A percentile compares a stretch with the other conserved stretches of the same genome.
Conservation (phyloP, 768 basidiomycete genomes). For the Boletus subparvulus region DNA sequence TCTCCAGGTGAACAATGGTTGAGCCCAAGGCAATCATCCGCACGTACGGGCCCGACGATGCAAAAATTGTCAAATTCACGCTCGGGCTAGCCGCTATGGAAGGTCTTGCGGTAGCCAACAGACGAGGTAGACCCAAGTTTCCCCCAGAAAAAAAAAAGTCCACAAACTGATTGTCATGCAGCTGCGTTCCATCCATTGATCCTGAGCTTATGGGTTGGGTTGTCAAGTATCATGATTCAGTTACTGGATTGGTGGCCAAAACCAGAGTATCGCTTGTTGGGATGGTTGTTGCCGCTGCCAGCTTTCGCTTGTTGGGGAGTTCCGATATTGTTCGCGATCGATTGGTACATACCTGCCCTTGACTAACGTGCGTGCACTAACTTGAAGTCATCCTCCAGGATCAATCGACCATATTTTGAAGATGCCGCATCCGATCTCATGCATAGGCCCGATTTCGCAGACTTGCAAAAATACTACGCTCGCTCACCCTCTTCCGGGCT, state of each 20-base stretch:
- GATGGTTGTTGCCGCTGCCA: conserved; percentile 61
- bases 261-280: conserved; percentile 39
- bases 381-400: conserved; percentile 40
- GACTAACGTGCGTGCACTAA: background rate
- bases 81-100: conserved; percentile 69
- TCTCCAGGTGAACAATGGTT: conserved; percentile 34
- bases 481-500: conserved; percentile 63
- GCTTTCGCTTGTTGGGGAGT: conserved; percentile 63
- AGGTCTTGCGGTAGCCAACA: conserved; percentile 65
- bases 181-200: conserved; percentile 63
- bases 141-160: background rate
- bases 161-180: background rate
- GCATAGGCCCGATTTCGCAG: conserved; percentile 52
- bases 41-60: conserved; percentile 47
- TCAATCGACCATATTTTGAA: conserved; percentile 70
- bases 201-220: conserved; percentile 57
- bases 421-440: conserved; percentile 50
- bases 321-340: conserved; percentile 62
- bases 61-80: conserved; percentile 60
- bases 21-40: conserved; percentile 53
- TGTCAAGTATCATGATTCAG: conserved; percentile 59
- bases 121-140: conserved; percentile 40
- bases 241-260: conserved; percentile 70
- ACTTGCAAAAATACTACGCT: conserved; percentile 56
- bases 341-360: conserved; percentile 52